These are phyloP conservation scores for Stramenopiles sp. DNA, from an alignment of 352 stramenopile species.

Conservation along the genomic window DNA sequence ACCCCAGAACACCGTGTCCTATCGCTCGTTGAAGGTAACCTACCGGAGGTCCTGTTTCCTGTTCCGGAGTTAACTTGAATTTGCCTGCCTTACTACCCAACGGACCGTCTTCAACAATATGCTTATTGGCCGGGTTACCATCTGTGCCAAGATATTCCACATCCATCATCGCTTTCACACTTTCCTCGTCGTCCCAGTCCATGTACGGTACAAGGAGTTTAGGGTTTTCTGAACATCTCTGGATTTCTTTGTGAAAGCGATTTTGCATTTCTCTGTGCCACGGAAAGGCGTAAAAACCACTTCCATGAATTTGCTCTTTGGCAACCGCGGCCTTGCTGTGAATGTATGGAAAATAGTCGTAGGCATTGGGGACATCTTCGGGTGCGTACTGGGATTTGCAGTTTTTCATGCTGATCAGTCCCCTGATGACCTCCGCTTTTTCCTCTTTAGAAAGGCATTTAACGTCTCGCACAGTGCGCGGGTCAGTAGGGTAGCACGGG, in stretches of 20 bases:
- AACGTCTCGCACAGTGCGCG: neutral
- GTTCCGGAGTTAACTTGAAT: neutral
- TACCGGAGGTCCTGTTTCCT: neutral
- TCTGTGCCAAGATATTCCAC: neutral
- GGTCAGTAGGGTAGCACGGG: too few species aligned
- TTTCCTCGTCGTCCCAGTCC: neutral
- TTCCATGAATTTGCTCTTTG: neutral
- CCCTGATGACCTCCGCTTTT: neutral
- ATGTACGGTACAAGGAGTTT: neutral
- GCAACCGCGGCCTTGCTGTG: neutral
- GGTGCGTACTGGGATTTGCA: neutral
- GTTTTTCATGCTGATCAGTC: neutral
- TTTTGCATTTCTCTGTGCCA: slow-evolving; percentile 1
- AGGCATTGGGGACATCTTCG: neutral
- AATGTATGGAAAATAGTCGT: neutral
- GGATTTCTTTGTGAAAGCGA: neutral
- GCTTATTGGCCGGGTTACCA: neutral
- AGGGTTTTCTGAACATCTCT: neutral
- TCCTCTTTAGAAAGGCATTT: neutral
- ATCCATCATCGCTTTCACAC: neutral
- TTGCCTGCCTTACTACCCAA: neutral
- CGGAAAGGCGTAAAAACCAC: neutral
- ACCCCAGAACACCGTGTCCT: neutral
- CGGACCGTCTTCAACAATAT: neutral
- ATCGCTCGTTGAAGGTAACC: neutral